Percentiles rank a stretch among this genome's conserved stretches.
These are phyloP conservation scores for Conoideocrella luteorostrata DNA, from an alignment of 2,329 filamentous ascomycete species.

Conservation along the genomic window DNA sequence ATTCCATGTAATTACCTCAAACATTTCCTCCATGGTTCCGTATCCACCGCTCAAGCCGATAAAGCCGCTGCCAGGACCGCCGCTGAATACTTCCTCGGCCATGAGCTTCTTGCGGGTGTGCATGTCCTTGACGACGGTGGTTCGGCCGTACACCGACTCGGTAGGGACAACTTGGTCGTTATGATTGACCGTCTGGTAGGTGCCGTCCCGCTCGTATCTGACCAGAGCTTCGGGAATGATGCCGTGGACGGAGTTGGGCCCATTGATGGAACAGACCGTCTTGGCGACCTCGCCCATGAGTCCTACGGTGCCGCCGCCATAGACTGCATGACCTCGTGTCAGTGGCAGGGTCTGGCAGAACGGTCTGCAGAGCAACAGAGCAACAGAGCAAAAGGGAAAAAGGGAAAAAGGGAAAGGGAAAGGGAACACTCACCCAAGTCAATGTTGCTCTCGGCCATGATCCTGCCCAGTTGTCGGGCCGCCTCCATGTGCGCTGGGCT, in stretches of 20 bases:
- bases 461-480: conserved; percentile 65
- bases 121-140: conserved; percentile 91
- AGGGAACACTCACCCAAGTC: conserved; percentile 50
- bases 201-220: conserved; percentile 64
- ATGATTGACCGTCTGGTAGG: conserved; percentile 39
- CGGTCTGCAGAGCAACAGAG: neutral
- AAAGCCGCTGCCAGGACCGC: conserved; percentile 80
- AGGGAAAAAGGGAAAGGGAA: neutral
- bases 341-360: no score
- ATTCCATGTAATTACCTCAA: conserved; percentile 90
- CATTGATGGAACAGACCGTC: conserved; percentile 75
- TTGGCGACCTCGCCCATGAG: conserved; percentile 93
- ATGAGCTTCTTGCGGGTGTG: conserved; percentile 92
- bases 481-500: conserved; percentile 70
- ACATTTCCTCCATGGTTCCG: conserved; percentile 92
- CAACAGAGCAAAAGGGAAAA: neutral
- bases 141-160: conserved; percentile 65
- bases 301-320: conserved; percentile 89
- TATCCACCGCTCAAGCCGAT: conserved; percentile 85
- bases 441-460: conserved; percentile 71
- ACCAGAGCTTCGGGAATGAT: conserved; percentile 87
- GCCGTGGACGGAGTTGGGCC: conserved; percentile 78
- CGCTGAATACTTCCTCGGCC: conserved; percentile 78
- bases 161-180: conserved; percentile 55
- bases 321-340: conserved; percentile 49